These are phyloP conservation scores for Hypoxylon sp. DNA, from an alignment of 2,329 filamentous ascomycete species.

Conservation along the genomic window DNA sequence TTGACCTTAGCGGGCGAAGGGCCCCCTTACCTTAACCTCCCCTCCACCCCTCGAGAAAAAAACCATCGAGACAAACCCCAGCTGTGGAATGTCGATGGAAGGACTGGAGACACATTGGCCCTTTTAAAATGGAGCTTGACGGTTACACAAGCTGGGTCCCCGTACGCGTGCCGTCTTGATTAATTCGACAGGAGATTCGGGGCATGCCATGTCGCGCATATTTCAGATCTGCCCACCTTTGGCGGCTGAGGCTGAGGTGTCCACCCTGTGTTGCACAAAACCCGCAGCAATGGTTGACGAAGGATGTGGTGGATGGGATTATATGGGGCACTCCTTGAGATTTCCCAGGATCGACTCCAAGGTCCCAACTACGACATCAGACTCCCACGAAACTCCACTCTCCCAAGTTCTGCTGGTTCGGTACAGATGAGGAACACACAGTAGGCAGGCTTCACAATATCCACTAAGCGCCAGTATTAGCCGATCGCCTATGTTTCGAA, in stretches of 20 bases:
- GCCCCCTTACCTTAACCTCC: slow-evolving; percentile 15
- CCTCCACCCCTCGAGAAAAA: slow-evolving; percentile 11
- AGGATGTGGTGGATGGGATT: slow-evolving; percentile 40
- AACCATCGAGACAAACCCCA: slow-evolving; percentile 16
- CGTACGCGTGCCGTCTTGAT: slow-evolving; percentile 38
- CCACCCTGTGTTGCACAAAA: slow-evolving; percentile 53
- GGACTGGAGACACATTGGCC: slow-evolving; percentile 47
- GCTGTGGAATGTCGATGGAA: slow-evolving; percentile 50
- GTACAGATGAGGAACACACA: slow-evolving; percentile 23
- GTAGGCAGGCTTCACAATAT: slow-evolving; percentile 21
- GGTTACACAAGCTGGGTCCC: slow-evolving; percentile 54
- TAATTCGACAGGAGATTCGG: slow-evolving; percentile 44
- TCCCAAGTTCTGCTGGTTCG: slow-evolving; percentile 27
- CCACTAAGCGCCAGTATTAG: slow-evolving; percentile 42
- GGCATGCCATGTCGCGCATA: slow-evolving; percentile 43
- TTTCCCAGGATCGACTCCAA: slow-evolving; percentile 42
- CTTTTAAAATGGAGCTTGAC: slow-evolving; percentile 50
- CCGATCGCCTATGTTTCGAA: slow-evolving; percentile 37
- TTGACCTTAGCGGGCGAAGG: slow-evolving; percentile 6
- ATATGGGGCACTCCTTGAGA: slow-evolving; percentile 37
- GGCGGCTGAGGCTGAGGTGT: slow-evolving; percentile 50
- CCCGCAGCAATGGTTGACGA: slow-evolving; percentile 47
- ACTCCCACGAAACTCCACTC: slow-evolving; percentile 44
- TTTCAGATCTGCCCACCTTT: slow-evolving; percentile 46
- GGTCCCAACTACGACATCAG: slow-evolving; percentile 45